Conservation (phyloP, 2,329 filamentous ascomycete genomes). For the Bipolaris gigantea region DNA sequence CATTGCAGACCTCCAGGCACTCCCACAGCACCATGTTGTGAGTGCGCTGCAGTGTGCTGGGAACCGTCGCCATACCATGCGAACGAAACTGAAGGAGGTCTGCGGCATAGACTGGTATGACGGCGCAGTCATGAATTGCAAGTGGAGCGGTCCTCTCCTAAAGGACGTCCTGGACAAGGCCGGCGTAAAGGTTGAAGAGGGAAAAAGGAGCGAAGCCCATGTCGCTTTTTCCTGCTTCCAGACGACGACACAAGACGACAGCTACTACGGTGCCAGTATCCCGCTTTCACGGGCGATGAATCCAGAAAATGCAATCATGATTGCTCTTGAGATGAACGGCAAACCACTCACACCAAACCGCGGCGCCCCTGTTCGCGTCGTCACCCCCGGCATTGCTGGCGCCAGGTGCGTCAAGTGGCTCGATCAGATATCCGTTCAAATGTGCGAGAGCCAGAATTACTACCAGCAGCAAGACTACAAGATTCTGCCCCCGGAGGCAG, state of each 20-base stretch:
- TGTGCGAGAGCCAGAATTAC: constrained; percentile 55
- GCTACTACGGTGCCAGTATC: constrained; percentile 62
- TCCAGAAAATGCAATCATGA: constrained; percentile 21
- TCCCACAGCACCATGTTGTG: constrained; percentile 58
- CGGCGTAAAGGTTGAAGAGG: constrained; percentile 43
- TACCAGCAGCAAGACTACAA: constrained; percentile 65
- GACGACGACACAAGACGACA: constrained; percentile 57
- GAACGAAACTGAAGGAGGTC: constrained; percentile 61
- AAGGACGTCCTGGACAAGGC: constrained; percentile 55
- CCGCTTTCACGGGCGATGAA: constrained; percentile 38
- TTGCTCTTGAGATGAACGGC: constrained; percentile 53
- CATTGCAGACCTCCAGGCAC: constrained; percentile 51
- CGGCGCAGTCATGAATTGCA: constrained; percentile 63
- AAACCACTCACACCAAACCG: constrained; percentile 52
- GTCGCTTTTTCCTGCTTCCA: constrained; percentile 60
- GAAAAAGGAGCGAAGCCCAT: constrained; percentile 46
- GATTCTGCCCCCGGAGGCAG: constrained; percentile 57
- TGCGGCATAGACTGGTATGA: constrained; percentile 63
- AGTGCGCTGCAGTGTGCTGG: constrained; percentile 63
- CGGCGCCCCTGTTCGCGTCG: constrained; percentile 56
- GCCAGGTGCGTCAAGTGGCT: constrained; percentile 61
- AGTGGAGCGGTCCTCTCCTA: constrained; percentile 56
- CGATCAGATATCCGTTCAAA: constrained; percentile 56
- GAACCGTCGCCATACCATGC: constrained; percentile 63
- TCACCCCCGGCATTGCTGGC: constrained; percentile 58